These are phyloP conservation scores for Aspergillus bridgeri DNA, from an alignment of 495 filamentous ascomycete genomes.

Conservation along the genomic window DNA sequence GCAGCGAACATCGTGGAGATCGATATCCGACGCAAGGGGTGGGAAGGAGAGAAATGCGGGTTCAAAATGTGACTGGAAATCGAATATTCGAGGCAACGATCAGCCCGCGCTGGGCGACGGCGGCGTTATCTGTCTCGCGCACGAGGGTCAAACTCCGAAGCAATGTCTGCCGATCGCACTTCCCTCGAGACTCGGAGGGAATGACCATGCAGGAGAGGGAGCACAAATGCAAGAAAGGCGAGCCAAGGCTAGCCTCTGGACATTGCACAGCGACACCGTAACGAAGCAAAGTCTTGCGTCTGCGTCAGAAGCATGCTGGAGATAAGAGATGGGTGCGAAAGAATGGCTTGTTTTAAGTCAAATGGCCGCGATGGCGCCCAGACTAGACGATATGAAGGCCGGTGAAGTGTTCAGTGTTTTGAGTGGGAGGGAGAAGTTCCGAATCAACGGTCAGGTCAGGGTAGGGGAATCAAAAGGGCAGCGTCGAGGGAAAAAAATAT, in stretches of 20 bases:
- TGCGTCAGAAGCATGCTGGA: background rate
- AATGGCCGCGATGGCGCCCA: background rate
- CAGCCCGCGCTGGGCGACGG: background rate
- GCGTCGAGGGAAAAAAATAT: background rate
- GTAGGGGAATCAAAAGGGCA: no score
- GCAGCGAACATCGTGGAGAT: slow-evolving; percentile 32
- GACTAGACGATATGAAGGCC: background rate
- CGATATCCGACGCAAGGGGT: background rate
- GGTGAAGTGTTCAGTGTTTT: background rate
- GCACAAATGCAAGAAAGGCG: background rate
- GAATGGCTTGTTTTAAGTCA: background rate
- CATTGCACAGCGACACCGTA: background rate
- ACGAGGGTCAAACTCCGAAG: background rate
- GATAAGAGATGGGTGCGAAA: background rate
- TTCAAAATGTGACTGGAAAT: background rate
- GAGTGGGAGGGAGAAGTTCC: no score
- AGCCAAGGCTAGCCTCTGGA: background rate
- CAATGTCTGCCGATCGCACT: background rate
- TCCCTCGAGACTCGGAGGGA: background rate
- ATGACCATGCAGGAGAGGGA: background rate
- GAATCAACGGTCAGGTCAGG: no score
- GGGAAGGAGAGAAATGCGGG: background rate
- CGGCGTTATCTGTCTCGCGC: background rate
- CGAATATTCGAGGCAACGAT: background rate
- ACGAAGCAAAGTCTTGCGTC: background rate